Evolutionary conservation across 164 flowering plant species (phyloP), one percentile per base, ranked within the genome.

Genomic region (Litsea cubeba): DNA sequence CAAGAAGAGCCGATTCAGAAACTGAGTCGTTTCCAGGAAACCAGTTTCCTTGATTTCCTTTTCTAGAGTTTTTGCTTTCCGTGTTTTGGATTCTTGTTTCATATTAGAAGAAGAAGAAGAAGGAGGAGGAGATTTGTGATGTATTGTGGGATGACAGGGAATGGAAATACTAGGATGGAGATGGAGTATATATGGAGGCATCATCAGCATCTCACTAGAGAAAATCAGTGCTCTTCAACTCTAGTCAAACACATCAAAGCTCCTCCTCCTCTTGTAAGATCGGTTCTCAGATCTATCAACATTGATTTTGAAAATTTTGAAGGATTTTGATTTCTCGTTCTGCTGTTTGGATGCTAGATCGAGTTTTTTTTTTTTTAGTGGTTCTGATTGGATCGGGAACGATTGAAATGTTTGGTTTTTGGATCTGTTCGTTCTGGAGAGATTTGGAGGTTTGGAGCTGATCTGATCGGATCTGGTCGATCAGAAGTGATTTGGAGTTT

Each of bases 191-290:
- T 85, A 51, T 26, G 84, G 79, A 87, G 87, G 69, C 86, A 85
- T 72, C 95, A 90, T 71, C 78, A 73, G 75, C 92, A 90, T 66
- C 85, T 88, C 40, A 79, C 75, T 20, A 78, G 71, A 3, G 88
- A 81, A 23, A 81, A 87, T 69, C 95, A 90, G 88, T 89, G 92
- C 71, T 80, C 80, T 49, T 89, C 95, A 5, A 79, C 85, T 63
- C 84, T 90, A 22, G 81, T 83, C 49, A 89, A 88, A 69, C 92
- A 85, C 81, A 87, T 90, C 88, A 87, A 77, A 68, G 92, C 95
- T 70, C 92, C 92, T 20, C 82, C 87, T 79, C 89, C 62, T 76
- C 92, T 90, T 40, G 95, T 90, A 81, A 69, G 64, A 54, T 54
- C n/a, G n/a, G 20, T 54, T 54, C 5, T 12, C 60, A 51, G 58